These are phyloP conservation scores for Apiospora koreana DNA, from an alignment of 2,329 filamentous ascomycete species.

Conservation along the genomic window DNA sequence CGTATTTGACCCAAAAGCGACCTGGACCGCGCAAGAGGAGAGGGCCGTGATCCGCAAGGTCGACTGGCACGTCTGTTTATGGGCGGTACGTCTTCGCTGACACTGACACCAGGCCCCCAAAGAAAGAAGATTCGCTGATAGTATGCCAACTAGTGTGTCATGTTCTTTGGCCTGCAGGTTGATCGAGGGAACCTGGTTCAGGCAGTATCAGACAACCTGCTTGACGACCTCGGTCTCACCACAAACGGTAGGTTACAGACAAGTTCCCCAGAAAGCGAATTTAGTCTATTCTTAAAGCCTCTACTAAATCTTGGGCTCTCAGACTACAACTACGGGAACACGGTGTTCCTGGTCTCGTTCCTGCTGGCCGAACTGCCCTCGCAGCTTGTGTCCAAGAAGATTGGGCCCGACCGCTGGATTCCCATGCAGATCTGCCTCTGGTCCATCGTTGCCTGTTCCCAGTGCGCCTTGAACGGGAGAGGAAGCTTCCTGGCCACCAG, in stretches of 20 bases:
- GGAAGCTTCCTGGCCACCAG: conserved; percentile 18
- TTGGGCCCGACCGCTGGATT: conserved; percentile 34
- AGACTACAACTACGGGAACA: conserved; percentile 56
- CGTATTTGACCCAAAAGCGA: conserved; percentile 53
- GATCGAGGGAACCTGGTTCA: conserved; percentile 61
- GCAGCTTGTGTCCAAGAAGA: conserved; percentile 59
- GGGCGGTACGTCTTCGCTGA: conserved; percentile 32
- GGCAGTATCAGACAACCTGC: conserved; percentile 62
- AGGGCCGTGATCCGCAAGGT: conserved; percentile 50
- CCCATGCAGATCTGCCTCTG: conserved; percentile 33
- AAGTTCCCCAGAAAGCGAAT: too few species aligned
- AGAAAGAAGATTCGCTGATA: conserved; percentile 12
- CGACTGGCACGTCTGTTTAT: conserved; percentile 40
- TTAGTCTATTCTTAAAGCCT: conserved; percentile 30
- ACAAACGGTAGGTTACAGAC: conserved; percentile 45
- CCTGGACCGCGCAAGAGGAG: conserved; percentile 56
- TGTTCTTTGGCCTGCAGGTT: conserved; percentile 63
- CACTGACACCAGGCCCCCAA: too few species aligned
- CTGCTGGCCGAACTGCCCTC: conserved; percentile 61
- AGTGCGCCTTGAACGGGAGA: conserved; percentile 26
- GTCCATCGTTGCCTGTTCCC: conserved; percentile 31
- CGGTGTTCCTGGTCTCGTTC: conserved; percentile 55
- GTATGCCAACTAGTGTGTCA: conserved; percentile 44
- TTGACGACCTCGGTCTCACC: conserved; percentile 50
- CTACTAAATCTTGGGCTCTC: not conserved